Evolutionary conservation across 2,329 filamentous ascomycete genomes (phyloP), one percentile per base, ranked within the genome.

Genomic region (Alternaria sp.): DNA sequence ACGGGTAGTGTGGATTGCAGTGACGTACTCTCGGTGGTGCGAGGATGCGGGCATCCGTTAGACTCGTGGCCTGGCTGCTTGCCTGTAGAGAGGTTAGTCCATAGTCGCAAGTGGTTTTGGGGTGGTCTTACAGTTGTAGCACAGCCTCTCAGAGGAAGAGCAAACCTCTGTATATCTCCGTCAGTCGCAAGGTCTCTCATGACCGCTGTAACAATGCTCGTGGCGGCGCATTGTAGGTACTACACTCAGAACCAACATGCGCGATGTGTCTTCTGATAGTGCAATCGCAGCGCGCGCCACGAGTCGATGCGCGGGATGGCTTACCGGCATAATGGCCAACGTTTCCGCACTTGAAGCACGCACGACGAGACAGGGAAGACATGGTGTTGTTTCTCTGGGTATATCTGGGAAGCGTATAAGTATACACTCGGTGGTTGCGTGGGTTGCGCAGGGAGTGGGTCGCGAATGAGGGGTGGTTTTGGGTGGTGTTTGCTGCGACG

Each of bases 41-140:
- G 91, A 76, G 95, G 95, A 78, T 94, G 90, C 74, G 95, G 95
- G 87, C 95, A 99, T 81, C 91, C 92, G 84, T 97, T 98, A 70
- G 94, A 98, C 85, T 99, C 95, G 83, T 99, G 95, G 80, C 93
- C 91, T 65, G 92, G 92, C 84, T 94, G 91, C 85, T 94, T 94
- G 89, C 88, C 88, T 90, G 64, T 59, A 14, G 3, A 22, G 6
- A 16, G 22, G 28, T 64, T 54, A 70, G 66, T 57, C 57, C 60
- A 34, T 53, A 58, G 18, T 60, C 45, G 61, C 48, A 51, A 43
- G 53, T 36, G 22, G 28, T 44, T 57, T 38, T 30, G 46, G 22
- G 28, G 41, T 10, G 2, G 66, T 83, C 90, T 81, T 85, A 94
- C 95, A 99, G 87, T 99, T 99, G 85, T 99, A 99, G 90, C 95